Conservation (phyloP, 1,284 basidiomycete genomes). For the Peniophora sp. region DNA sequence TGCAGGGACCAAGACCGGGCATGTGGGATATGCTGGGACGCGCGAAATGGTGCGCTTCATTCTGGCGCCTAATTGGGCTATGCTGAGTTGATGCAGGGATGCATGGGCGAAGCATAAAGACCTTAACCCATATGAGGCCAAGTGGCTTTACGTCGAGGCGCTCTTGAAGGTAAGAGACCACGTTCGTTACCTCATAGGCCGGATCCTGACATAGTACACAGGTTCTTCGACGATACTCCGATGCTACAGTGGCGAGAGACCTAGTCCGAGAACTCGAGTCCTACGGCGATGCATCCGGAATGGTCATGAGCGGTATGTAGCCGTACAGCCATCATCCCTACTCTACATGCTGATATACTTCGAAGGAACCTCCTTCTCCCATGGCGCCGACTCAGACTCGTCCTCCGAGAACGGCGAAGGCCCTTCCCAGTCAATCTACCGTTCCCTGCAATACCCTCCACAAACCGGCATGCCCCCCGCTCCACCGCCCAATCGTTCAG, state of each 20-base stretch:
- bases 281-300: constrained; percentile 62
- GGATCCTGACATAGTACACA: constrained; percentile 20
- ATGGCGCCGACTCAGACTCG: constrained; percentile 47
- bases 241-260: constrained; percentile 69
- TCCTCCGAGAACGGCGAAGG: constrained; percentile 40
- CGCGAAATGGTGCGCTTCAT: constrained; percentile 75
- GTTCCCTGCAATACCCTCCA: constrained; percentile 12
- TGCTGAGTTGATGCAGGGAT: constrained; percentile 53
- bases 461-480: constrained; percentile 11
- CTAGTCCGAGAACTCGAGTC: constrained; percentile 81
- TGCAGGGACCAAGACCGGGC: constrained; percentile 71
- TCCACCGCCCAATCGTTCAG: constrained; percentile 17
- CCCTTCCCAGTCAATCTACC: constrained; percentile 19
- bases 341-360: constrained; percentile 1
- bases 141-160: constrained; percentile 85
- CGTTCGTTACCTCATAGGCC: neutral
- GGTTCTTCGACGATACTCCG: constrained; percentile 79
- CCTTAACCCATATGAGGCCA: constrained; percentile 72
- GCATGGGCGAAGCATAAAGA: constrained; percentile 92
- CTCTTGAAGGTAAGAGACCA: constrained; percentile 60
- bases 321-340: neutral
- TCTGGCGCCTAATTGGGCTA: neutral
- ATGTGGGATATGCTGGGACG: constrained; percentile 90
- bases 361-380: constrained; percentile 34
- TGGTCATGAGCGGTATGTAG: constrained; percentile 61